A percentile compares a stretch with the other conserved stretches of the same genome.
Conservation (phyloP, 495 filamentous ascomycete species). For the Aspergillus nidulans region DNA sequence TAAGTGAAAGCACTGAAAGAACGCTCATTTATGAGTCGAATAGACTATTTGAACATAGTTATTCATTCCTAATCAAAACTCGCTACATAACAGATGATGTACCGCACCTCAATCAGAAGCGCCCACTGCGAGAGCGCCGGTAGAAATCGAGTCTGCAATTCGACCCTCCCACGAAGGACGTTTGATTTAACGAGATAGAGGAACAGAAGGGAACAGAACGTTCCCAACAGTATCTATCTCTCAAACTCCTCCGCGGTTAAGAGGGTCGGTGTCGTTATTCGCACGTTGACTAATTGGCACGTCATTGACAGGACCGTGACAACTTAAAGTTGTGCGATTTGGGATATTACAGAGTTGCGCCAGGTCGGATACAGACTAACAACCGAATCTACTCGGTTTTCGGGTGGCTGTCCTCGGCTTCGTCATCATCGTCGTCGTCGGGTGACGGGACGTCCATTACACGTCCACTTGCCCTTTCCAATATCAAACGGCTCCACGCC, state of each 20-base stretch:
- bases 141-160: slow-evolving; percentile 25
- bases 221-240: slow-evolving; percentile 23
- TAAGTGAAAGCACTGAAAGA: background rate
- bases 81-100: slow-evolving; percentile 21
- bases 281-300: slow-evolving; percentile 95
- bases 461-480: slow-evolving; percentile 71
- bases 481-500: slow-evolving; percentile 59
- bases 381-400: slow-evolving; percentile 7
- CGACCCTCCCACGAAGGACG: slow-evolving; percentile 35
- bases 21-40: background rate
- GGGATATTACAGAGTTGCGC: background rate
- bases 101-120: slow-evolving; percentile 35
- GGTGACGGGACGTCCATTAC: slow-evolving; percentile 81
- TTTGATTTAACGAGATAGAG: slow-evolving; percentile 31
- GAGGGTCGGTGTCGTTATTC: slow-evolving; percentile 60
- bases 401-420: slow-evolving; percentile 17
- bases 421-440: slow-evolving; percentile 60
- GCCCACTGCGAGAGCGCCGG: slow-evolving; percentile 22
- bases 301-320: slow-evolving; percentile 69
- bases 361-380: background rate
- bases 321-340: slow-evolving; percentile 87
- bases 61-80: slow-evolving; percentile 7
- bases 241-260: slow-evolving; percentile 29
- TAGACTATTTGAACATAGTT: background rate
- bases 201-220: slow-evolving; percentile 41